These are phyloP conservation scores for Alternaria solani DNA, from an alignment of 2,329 filamentous ascomycete genomes.

Conservation along the genomic window DNA sequence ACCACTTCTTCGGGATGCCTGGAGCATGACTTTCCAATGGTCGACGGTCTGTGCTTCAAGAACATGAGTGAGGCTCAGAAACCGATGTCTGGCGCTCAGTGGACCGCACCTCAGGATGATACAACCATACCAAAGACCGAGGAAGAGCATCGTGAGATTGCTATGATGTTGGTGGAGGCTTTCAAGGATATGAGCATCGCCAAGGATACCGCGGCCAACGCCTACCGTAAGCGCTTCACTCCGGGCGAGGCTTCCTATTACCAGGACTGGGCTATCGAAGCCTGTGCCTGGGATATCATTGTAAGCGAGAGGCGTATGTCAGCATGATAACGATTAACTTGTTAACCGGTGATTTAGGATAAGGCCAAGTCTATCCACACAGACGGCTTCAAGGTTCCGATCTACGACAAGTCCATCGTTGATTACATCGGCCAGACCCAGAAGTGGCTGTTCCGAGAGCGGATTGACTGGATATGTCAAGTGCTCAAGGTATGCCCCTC, in stretches of 20 bases:
- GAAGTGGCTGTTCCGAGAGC: constrained; percentile 20
- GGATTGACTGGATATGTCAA: constrained; percentile 20
- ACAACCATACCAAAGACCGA: constrained; percentile 14
- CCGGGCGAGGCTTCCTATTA: constrained; percentile 9
- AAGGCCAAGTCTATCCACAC: constrained; percentile 16
- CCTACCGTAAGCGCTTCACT: constrained; percentile 23
- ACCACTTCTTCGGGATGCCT: constrained; percentile 13
- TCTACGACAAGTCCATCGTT: constrained; percentile 18
- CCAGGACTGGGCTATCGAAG: constrained; percentile 21
- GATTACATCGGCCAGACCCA: constrained; percentile 21
- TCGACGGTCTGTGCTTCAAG: constrained; percentile 17
- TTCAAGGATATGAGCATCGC: constrained; percentile 15
- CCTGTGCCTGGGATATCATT: constrained; percentile 21
- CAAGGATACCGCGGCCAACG: constrained; percentile 12
- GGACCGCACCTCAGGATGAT: constrained; percentile 13
- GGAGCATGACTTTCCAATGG: neutral
- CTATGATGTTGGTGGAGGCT: constrained; percentile 7
- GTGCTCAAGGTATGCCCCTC: constrained; percentile 13
- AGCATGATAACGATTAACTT: neutral
- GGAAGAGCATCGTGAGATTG: constrained; percentile 11
- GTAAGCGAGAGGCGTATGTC: neutral
- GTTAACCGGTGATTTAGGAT: constrained; percentile 1
- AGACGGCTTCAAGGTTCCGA: constrained; percentile 16
- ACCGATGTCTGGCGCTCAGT: constrained; percentile 7
- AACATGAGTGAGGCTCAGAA: constrained; percentile 7